Evolutionary conservation across 2,329 filamentous ascomycete species (phyloP).

Genomic region (Bipolaris gigantea): DNA sequence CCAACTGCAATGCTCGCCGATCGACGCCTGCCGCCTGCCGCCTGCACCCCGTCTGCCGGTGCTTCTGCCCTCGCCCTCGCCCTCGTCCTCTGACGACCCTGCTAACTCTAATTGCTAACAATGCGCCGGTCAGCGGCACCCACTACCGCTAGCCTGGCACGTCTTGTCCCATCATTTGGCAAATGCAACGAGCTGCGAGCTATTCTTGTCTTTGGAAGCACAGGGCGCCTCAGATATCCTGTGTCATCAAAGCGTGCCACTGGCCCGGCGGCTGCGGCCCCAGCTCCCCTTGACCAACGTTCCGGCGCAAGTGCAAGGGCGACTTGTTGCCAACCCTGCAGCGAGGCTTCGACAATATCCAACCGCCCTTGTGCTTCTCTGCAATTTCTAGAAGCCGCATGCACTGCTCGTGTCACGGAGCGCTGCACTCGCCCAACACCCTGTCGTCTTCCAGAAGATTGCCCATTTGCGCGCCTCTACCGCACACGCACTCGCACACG

Average conservation of each 20-base stretch:
- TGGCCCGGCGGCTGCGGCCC: slow-evolving; percentile 38
- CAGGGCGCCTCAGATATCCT: slow-evolving; percentile 34
- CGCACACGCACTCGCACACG: slow-evolving; percentile 10
- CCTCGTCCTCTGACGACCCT: background rate
- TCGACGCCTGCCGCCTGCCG: background rate
- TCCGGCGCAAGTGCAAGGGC: slow-evolving; percentile 35
- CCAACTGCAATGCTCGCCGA: background rate
- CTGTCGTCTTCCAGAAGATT: slow-evolving; percentile 45
- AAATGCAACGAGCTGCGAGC: slow-evolving; percentile 28
- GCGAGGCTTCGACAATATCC: slow-evolving; percentile 29
- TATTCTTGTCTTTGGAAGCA: slow-evolving; percentile 39
- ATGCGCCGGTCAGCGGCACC: background rate
- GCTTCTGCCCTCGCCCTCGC: background rate
- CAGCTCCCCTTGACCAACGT: slow-evolving; percentile 31
- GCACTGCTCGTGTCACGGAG: slow-evolving; percentile 26
- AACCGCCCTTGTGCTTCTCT: slow-evolving; percentile 41
- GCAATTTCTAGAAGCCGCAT: slow-evolving; percentile 43
- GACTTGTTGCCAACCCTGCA: slow-evolving; percentile 31
- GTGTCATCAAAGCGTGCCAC: slow-evolving; percentile 26
- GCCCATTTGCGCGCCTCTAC: slow-evolving; percentile 34
- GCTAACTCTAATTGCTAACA: background rate
- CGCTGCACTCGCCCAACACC: slow-evolving; percentile 28
- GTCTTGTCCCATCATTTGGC: slow-evolving; percentile 35
- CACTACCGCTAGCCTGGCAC: slow-evolving; percentile 32
- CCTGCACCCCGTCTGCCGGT: background rate